Base-by-base conservation (phyloP, 208 protist genomes). In the Leishmania tarentolae region DNA sequence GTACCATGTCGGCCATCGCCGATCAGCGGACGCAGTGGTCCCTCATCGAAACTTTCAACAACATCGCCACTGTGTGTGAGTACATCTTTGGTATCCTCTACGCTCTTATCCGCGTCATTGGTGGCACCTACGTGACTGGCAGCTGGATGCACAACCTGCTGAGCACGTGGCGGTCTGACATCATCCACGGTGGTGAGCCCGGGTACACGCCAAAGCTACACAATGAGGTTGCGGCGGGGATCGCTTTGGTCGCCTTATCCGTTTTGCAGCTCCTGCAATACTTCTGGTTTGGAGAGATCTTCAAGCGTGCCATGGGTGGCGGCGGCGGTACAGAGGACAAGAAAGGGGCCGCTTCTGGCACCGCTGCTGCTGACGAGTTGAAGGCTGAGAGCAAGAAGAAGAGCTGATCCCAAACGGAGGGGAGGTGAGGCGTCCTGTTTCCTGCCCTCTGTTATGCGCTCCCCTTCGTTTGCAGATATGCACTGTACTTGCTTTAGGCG, bases 181-280 rank as follows among this genome's bases (percentile, higher is more conserved):
- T 87, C 50, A 44, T 76, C 24, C 80, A 89, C 61, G 72, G 75
- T 56, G 52, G 70, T 44, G 81, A 84, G 59, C n/a, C 65, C 11
- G 87, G 82, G 69, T 86, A 89, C 82, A 72, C 74, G 47, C 77
- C 80, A 11, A 75, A 81, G 21, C 76, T 92, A 68, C 93, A 97
- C 81, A 87, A 90, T 47, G 91, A 95, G 80, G 42, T 88, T 28
- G 88, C 91, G 0, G 56, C 88, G 13, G 71, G 88, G n/a, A 75
- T 96, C 52, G 88, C 89, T 52, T 87, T 91, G 40, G 31, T 87
- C 40, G 87, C 89, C 53, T 63, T 97, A 56, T 80, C 76, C 3
- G 76, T 84, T 1, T 68, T 97, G 17, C 92, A 96, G 79, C 15
- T 87, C 35, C 82, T 97, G 73, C 94, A 97, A 81, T 97, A 97